A percentile compares a stretch with the other conserved stretches of the same genome.
These are phyloP conservation scores for Scheffersomyces spartinae DNA, from an alignment of 805 yeast genomes.

Conservation along the genomic window DNA sequence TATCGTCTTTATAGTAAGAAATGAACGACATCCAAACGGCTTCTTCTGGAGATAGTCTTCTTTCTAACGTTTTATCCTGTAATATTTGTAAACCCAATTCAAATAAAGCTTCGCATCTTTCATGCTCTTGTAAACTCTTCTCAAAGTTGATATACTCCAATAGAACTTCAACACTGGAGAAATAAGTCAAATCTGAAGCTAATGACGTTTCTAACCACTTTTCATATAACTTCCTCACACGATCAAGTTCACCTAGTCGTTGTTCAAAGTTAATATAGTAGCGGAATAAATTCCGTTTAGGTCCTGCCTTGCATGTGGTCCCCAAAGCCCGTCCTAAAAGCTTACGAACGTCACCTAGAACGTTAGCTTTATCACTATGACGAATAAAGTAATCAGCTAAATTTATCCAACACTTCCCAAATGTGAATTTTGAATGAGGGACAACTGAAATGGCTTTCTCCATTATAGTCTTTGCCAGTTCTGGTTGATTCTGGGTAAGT, in stretches of 20 bases:
- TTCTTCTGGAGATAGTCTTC: too few species aligned
- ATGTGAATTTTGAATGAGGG: slow-evolving; percentile 53
- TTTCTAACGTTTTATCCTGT: too few species aligned
- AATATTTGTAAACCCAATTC: slow-evolving; percentile 37
- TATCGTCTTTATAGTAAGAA: slow-evolving; percentile 51
- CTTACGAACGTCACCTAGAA: too few species aligned
- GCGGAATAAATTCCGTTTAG: slow-evolving; percentile 46
- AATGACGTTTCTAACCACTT: slow-evolving; percentile 39
- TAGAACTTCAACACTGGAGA: slow-evolving; percentile 38
- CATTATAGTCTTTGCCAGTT: slow-evolving; percentile 40
- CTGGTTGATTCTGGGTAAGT: slow-evolving; percentile 27
- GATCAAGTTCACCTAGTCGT: slow-evolving; percentile 62
- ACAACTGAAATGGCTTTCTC: slow-evolving; percentile 33
- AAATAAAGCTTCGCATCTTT: slow-evolving; percentile 54
- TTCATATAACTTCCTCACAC: slow-evolving; percentile 65
- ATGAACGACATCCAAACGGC: slow-evolving; percentile 27
- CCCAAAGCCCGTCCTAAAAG: slow-evolving; percentile 68
- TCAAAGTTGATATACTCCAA: slow-evolving; percentile 61
- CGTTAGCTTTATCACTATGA: slow-evolving; percentile 39
- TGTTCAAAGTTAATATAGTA: slow-evolving; percentile 61
- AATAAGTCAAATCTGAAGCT: slow-evolving; percentile 11
- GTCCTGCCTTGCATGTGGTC: slow-evolving; percentile 23
- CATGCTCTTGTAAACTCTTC: slow-evolving; percentile 50
- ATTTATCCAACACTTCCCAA: slow-evolving; percentile 63
- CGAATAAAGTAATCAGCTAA: slow-evolving; percentile 69